Conservation (phyloP, 768 basidiomycete genomes). For the Mycena maculata region DNA sequence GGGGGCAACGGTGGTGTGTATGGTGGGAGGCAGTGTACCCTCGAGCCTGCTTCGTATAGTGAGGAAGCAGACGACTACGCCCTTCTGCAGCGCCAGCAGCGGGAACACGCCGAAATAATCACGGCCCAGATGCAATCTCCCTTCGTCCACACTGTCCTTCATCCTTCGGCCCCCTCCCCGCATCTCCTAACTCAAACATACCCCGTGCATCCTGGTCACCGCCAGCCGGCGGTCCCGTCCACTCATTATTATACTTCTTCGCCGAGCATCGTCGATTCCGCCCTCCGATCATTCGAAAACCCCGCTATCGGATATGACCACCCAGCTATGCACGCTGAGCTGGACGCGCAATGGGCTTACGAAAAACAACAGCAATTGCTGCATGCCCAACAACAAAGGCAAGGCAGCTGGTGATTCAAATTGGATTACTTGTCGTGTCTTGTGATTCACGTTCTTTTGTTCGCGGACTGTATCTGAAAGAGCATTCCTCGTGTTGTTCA, state of each 20-base stretch:
- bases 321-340: neutral
- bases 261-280: constrained; percentile 60
- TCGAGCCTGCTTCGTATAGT: constrained; percentile 56
- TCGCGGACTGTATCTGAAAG: neutral
- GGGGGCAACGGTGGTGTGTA: constrained; percentile 36
- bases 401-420: constrained; percentile 4
- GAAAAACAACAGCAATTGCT: constrained; percentile 23
- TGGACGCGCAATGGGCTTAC: constrained; percentile 20
- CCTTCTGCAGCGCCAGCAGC: constrained; percentile 25
- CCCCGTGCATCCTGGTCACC: neutral
- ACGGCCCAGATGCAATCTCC: constrained; percentile 13
- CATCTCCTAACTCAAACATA: neutral
- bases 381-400: constrained; percentile 10
- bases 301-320: constrained; percentile 53
- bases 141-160: neutral
- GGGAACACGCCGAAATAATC: constrained; percentile 16
- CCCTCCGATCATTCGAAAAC: constrained; percentile 61
- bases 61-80: constrained; percentile 35
- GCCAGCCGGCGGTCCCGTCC: constrained; percentile 37
- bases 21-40: constrained; percentile 38
- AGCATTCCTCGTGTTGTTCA: no score
- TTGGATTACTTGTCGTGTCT: neutral
- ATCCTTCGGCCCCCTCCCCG: constrained; percentile 1
- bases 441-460: neutral
- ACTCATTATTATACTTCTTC: constrained; percentile 40